Base-by-base conservation (phyloP, 345 rosid genomes). In the Hevea brasiliensis region DNA sequence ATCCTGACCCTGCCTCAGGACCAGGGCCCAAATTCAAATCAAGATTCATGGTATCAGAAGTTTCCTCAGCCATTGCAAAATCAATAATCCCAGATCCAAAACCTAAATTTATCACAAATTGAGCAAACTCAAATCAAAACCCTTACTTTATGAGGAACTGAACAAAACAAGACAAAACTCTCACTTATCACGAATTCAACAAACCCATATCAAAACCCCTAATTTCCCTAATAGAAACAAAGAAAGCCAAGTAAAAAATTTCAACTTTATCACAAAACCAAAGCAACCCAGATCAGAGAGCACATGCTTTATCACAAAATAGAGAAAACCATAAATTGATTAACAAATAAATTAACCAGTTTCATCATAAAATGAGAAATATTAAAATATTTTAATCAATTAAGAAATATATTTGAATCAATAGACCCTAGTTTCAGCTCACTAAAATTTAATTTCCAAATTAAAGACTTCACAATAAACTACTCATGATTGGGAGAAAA, bases 21-120 rank as follows among this genome's bases (percentile, higher is more conserved):
- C 73, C 89, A 66, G 97, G 98, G 53, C 95, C 95, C 67, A 94
- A 86, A 76, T 94, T 94, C 92, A 94, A 87, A 82, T 94, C 98
- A 48, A 94, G 98, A 80, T 94, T 92, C 97, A 94, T 92, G 27
- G 93, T 82, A 70, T 90, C 94, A 41, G 91, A 83, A 71, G 87
- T 80, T 81, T 86, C 94, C 64, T 90, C 97, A 54, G 80, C 91
- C 97, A 92, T 90, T 71, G 70, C 73, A 78, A 76, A 71, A 35
- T 57, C 45, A 57, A 69, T 61, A 71, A 76, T 54, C 65, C 65
- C 61, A 45, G 73, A 55, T 37, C 70, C 58, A 76, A 45, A 66
- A 44, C 35, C 81, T 75, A 72, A 26, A 47, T 68, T 58, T 44
- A 50, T n/a, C 24, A 42, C 21, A 53, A 44, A 57, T 72, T 65